These are phyloP conservation scores for Parathielavia hyrcaniae DNA, from an alignment of 495 filamentous ascomycete species.

Conservation along the genomic window DNA sequence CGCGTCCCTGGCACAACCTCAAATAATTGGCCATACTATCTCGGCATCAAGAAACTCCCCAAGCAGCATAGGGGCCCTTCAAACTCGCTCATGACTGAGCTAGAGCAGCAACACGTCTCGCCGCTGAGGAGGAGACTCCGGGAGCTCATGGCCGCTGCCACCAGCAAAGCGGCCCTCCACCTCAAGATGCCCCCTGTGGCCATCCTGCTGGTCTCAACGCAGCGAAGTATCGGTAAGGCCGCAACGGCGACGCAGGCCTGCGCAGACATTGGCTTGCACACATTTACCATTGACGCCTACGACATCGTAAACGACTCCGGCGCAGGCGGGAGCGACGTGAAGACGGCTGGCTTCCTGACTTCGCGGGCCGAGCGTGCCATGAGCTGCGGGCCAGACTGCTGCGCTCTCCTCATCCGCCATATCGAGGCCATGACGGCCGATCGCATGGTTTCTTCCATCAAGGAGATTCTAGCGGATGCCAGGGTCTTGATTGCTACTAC, in stretches of 20 bases:
- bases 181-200: constrained; percentile 81
- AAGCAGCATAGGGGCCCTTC: constrained; percentile 33
- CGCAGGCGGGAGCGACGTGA: constrained; percentile 78
- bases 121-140: constrained; percentile 68
- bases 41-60: constrained; percentile 59
- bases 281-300: constrained; percentile 83
- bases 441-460: constrained; percentile 74
- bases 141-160: constrained; percentile 81
- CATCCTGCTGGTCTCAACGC: constrained; percentile 80
- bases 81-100: constrained; percentile 38
- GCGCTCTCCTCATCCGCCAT: constrained; percentile 76
- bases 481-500: constrained; percentile 88
- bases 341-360: constrained; percentile 83
- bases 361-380: constrained; percentile 82
- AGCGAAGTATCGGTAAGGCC: constrained; percentile 85
- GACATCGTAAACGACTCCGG: constrained; percentile 88
- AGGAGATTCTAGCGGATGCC: constrained; percentile 64
- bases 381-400: constrained; percentile 75
- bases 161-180: constrained; percentile 78
- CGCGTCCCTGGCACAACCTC: constrained; percentile 65
- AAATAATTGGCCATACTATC: constrained; percentile 81
- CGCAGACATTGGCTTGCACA: constrained; percentile 82
- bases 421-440: constrained; percentile 88
- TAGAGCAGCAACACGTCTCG: constrained; percentile 49
- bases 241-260: constrained; percentile 69